phyloP scores from a whole-genome alignment of 78 protist species.

The Guillardia theta region DNA sequence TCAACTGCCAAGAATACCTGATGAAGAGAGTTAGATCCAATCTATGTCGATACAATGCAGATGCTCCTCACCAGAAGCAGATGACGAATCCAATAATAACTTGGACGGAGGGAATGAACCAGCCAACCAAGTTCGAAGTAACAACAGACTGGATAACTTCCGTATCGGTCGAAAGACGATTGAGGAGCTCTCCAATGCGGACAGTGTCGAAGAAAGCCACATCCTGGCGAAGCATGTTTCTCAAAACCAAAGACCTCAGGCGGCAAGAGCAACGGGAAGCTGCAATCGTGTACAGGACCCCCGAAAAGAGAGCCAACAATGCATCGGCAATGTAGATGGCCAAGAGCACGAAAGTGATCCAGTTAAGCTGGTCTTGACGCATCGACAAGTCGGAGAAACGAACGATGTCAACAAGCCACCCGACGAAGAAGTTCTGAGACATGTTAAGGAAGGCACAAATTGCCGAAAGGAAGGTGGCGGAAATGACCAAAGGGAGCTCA shows the following conservation, averaged over 20 bases:
- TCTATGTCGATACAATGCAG: background rate
- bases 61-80: background rate
- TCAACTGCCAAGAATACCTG: constrained; percentile 37
- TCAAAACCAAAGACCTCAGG: background rate
- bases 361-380: constrained; percentile 46
- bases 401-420: constrained; percentile 38
- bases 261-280: constrained; percentile 45
- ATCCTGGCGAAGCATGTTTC: constrained; percentile 61
- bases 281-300: constrained; percentile 41
- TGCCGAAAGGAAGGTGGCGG: constrained; percentile 26
- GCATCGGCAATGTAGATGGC: constrained; percentile 34
- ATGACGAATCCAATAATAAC: constrained; percentile 44
- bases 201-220: constrained; percentile 85
- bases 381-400: constrained; percentile 37
- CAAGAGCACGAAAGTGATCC: constrained; percentile 35
- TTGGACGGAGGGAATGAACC: constrained; percentile 43
- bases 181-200: constrained; percentile 83
- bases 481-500: constrained; percentile 28
- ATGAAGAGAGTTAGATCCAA: background rate
- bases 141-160: constrained; percentile 40
- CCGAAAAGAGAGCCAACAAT: constrained; percentile 22
- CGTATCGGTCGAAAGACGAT: constrained; percentile 61
- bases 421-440: constrained; percentile 38
- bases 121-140: constrained; percentile 11
- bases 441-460: constrained; percentile 35